A percentile compares a stretch with the other conserved stretches of the same genome.
These are phyloP conservation scores for Fusarium buxicola DNA, from an alignment of 2,329 filamentous ascomycete species.

Conservation along the genomic window DNA sequence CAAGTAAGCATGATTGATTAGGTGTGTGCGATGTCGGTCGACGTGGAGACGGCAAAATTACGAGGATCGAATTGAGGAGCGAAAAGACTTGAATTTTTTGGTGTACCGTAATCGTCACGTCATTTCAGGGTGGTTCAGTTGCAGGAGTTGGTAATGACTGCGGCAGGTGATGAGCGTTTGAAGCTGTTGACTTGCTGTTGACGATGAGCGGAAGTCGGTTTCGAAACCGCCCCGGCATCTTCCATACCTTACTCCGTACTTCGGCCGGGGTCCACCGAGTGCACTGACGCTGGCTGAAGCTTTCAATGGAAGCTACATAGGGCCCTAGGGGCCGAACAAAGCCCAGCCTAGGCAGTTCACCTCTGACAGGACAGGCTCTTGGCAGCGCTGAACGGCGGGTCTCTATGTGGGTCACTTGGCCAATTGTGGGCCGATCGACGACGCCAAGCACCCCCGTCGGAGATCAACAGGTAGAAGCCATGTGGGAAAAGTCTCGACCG, in stretches of 20 bases:
- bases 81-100: background rate
- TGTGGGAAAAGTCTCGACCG: conserved; percentile 38
- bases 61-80: background rate
- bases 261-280: background rate
- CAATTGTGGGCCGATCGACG: conserved; percentile 17
- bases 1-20: conserved; percentile 4
- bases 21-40: background rate
- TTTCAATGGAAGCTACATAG: background rate
- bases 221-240: background rate
- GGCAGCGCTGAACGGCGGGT: conserved; percentile 34
- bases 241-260: background rate
- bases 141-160: background rate
- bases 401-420: conserved; percentile 7
- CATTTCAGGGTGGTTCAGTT: background rate
- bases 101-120: background rate
- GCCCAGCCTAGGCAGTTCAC: conserved; percentile 15
- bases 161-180: background rate
- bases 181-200: background rate
- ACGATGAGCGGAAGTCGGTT: background rate
- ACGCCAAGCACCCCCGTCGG: conserved; percentile 14
- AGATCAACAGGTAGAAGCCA: conserved; percentile 29
- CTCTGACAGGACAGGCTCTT: conserved; percentile 27
- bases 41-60: background rate
- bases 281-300: conserved; percentile 2
- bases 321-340: conserved; percentile 14